phyloP scores from a whole-genome alignment of 805 yeast genomes.

The Blastobotrys muscicola region DNA sequence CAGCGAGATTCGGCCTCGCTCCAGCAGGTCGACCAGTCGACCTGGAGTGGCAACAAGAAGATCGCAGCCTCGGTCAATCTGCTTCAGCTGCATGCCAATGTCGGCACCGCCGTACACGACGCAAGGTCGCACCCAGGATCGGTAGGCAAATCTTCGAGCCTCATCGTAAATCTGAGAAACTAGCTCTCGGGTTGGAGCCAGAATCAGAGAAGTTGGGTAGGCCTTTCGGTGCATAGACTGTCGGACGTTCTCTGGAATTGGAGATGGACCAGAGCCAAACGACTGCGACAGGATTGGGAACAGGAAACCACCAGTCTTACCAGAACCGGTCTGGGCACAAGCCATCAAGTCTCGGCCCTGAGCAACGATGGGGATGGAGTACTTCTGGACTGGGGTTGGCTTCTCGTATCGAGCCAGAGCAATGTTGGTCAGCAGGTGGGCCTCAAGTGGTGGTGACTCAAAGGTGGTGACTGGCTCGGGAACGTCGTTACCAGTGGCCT shows the following conservation, averaged over 20 bases:
- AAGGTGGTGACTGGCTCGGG: conserved; percentile 89
- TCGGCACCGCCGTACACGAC: conserved; percentile 99
- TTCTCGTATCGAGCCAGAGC: conserved; percentile 79
- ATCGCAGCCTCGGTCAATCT: conserved; percentile 89
- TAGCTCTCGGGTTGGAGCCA: conserved; percentile 99
- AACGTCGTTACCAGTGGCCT: conserved; percentile 88
- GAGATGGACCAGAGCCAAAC: conserved; percentile 78
- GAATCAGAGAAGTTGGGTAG: conserved; percentile 85
- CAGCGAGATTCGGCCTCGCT: conserved; percentile 88
- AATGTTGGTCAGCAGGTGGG: conserved; percentile 77
- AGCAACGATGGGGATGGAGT: conserved; percentile 86
- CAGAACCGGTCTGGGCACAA: conserved; percentile 98
- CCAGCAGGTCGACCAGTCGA: conserved; percentile 90
- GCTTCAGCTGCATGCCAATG: conserved; percentile 76
- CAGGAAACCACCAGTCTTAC: conserved; percentile 99
- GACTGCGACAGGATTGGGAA: conserved; percentile 95
- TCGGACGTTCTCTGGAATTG: conserved; percentile 33
- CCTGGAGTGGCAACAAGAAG: conserved; percentile 98
- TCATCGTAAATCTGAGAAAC: conserved; percentile 95
- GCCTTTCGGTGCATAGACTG: conserved; percentile 54
- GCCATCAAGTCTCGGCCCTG: conserved; percentile 91
- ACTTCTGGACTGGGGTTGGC: conserved; percentile 96
- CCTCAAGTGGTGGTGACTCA: conserved; percentile 87
- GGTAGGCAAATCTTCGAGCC: conserved; percentile 88
- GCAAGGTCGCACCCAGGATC: conserved; percentile 96